Conservation (phyloP, 2,329 filamentous ascomycete genomes). For the Hypoxylon sp. region DNA sequence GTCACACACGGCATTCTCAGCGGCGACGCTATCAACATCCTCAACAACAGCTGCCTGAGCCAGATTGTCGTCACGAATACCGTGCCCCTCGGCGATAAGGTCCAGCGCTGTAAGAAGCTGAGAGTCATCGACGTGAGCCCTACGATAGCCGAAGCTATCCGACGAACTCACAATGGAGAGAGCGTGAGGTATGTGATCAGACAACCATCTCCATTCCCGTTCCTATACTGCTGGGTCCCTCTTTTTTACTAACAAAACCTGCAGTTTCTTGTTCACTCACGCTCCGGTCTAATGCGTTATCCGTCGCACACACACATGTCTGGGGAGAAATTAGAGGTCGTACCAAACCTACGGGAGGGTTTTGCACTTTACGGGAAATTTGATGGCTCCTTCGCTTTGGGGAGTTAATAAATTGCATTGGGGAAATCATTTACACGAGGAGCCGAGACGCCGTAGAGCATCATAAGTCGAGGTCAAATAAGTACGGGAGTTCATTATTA, state of each 20-base stretch:
- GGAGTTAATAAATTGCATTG: constrained; percentile 40
- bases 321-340: background rate
- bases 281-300: constrained; percentile 47
- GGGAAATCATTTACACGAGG: constrained; percentile 30
- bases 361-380: constrained; percentile 7
- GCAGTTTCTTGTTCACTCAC: constrained; percentile 55
- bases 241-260: constrained; percentile 12
- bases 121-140: constrained; percentile 85
- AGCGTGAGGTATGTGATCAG: constrained; percentile 68
- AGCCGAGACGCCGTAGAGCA: constrained; percentile 37
- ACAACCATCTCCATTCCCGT: background rate
- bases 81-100: constrained; percentile 82
- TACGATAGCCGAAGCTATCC: constrained; percentile 73
- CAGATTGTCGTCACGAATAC: constrained; percentile 85
- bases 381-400: constrained; percentile 25
- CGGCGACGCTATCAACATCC: constrained; percentile 77
- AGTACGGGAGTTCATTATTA: constrained; percentile 30
- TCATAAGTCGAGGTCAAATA: constrained; percentile 40
- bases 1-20: constrained; percentile 91
- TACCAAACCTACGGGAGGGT: background rate
- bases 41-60: constrained; percentile 78
- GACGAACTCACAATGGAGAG: constrained; percentile 72
- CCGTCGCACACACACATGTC: background rate
- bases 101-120: constrained; percentile 76
- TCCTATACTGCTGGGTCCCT: background rate